Base-by-base conservation (phyloP, 2,329 filamentous ascomycete species). In the Periconia macrospinosa region DNA sequence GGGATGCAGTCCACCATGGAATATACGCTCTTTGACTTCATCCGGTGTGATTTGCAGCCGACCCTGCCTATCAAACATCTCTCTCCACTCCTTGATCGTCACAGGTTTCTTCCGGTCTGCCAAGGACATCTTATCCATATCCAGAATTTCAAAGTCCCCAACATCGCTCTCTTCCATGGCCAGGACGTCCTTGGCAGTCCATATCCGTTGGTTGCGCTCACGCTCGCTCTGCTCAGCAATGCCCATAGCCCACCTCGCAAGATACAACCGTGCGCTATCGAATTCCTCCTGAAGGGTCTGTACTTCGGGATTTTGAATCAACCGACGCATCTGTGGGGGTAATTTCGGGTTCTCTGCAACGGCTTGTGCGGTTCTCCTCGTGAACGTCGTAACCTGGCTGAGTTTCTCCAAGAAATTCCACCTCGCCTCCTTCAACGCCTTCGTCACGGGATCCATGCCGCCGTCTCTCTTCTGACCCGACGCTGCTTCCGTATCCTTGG, bases 381-480 rank as follows among this genome's bases (percentile, higher is more conserved):
- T 97, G 67, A 99, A 97, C 0, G 92, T 97, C 1, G 94, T 99
- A 45, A 99, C 94, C 72, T 96, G 94, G 76, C 92, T 96, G 67
- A 99, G 89, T 73, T 95, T 94, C 75, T 99, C 94, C 78, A 99
- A 84, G 52, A 99, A 87, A 60, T 91, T 97, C 94, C 94, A 99
- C 33, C 92, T 86, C 0, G 93, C 91, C 72, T 97, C 92, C 72
- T 97, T 97, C 60, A 97, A 81, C 44, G 92, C 90, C 73, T 96
- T 97, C 60, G 90, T 90, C 46, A 99, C 85, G 0, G 93, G 92
- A 67, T 99, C 93, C 90, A 96, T 95, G 47, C 86, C 84, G 1
- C 85, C 90, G 64, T 93, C 90, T 53, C 79, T 74, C 61, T 78
- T 73, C 10, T 58, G 61, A 23, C 62, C 50, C 14, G 62, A 55